These are phyloP conservation scores for Starmerella khaoyaiensis DNA, from an alignment of 805 yeast genomes.

Conservation along the genomic window DNA sequence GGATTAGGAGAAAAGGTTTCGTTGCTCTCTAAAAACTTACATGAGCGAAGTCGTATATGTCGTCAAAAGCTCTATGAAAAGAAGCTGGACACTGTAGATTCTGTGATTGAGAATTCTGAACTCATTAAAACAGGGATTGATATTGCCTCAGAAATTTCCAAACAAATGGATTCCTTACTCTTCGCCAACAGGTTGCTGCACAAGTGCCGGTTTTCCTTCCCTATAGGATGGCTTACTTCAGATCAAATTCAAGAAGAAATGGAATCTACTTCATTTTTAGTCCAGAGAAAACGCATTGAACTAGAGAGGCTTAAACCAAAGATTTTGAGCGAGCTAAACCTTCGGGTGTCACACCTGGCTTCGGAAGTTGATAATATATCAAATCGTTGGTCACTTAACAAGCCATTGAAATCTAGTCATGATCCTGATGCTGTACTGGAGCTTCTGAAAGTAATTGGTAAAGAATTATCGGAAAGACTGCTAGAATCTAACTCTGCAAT, in stretches of 20 bases:
- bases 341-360: neutral
- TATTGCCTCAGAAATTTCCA: no score
- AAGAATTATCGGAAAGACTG: neutral
- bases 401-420: slow-evolving; percentile 8
- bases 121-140: no score
- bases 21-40: neutral
- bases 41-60: neutral
- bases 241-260: slow-evolving; percentile 4
- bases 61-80: slow-evolving; percentile 2
- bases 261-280: neutral
- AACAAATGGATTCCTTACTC: no score
- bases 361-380: slow-evolving; percentile 1
- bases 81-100: neutral
- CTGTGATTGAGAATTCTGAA: no score
- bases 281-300: neutral
- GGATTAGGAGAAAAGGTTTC: slow-evolving; percentile 28
- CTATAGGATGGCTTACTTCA: slow-evolving; percentile 2
- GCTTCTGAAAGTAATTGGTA: neutral
- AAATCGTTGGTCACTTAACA: slow-evolving; percentile 6
- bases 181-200: neutral
- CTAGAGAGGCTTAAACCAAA: slow-evolving; percentile 21
- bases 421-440: slow-evolving; percentile 8
- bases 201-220: neutral
- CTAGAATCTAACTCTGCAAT: neutral
- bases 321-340: slow-evolving; percentile 29